Evolutionary conservation across 2,329 filamentous ascomycete species (phyloP).

Genomic region (Fusarium sp.): DNA sequence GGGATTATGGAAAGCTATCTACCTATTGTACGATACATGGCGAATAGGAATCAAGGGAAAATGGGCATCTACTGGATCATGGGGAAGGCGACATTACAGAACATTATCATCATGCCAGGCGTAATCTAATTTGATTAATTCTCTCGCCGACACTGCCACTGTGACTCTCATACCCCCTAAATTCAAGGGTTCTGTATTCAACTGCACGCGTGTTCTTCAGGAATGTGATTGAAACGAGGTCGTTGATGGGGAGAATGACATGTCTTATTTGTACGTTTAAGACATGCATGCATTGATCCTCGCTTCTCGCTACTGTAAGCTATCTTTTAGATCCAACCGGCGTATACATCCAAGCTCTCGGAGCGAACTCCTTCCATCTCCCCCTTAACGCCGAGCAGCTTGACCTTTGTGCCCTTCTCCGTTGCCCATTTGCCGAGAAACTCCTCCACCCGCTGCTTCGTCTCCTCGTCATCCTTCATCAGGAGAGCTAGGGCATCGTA

Average conservation of each 20-base stretch:
- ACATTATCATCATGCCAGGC: constrained; percentile 38
- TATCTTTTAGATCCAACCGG: constrained; percentile 57
- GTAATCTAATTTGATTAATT: constrained; percentile 39
- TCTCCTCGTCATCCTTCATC: constrained; percentile 78
- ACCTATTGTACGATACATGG: constrained; percentile 29
- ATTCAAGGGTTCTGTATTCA: not conserved
- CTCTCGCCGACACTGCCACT: not conserved
- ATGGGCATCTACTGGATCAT: constrained; percentile 26
- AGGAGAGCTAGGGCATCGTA: constrained; percentile 90
- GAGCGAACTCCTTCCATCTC: constrained; percentile 75
- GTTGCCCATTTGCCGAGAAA: constrained; percentile 76
- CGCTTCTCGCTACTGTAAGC: constrained; percentile 9
- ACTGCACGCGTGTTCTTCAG: not conserved
- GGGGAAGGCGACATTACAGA: constrained; percentile 23
- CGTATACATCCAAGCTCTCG: constrained; percentile 61
- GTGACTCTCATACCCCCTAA: constrained; percentile 1
- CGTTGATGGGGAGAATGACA: constrained; percentile 13
- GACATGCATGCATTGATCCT: constrained; percentile 27
- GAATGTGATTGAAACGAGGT: constrained; percentile 39
- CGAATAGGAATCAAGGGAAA: constrained; percentile 13
- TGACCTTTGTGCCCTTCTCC: constrained; percentile 72
- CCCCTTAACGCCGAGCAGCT: constrained; percentile 76
- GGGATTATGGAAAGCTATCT: constrained; percentile 18
- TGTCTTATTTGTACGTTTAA: constrained; percentile 36
- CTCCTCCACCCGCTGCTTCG: constrained; percentile 69